Conservation (phyloP, 257 asterid species). For the Sherardia arvensis region DNA sequence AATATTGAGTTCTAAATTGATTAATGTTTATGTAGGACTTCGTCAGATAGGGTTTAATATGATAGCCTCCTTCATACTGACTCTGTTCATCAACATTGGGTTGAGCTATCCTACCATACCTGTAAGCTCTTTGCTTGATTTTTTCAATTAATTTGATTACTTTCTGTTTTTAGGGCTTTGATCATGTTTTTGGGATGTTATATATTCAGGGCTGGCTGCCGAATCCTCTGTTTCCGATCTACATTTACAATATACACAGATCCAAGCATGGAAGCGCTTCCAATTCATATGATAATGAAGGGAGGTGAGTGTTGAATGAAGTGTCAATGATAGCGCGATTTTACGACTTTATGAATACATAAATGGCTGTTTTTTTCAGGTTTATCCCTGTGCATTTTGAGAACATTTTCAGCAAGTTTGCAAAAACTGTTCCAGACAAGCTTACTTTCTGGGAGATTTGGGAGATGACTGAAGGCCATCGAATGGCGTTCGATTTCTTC, state of each 20-base stretch:
- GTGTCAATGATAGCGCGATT: not conserved
- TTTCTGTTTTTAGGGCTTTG: not conserved
- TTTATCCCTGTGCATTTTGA: conserved; percentile 56
- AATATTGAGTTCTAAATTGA: too few species aligned
- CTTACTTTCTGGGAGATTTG: conserved; percentile 58
- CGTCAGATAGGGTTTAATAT: conserved; percentile 72
- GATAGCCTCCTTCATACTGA: conserved; percentile 38
- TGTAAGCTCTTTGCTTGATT: conserved; percentile 40
- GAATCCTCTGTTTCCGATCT: conserved; percentile 59
- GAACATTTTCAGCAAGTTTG: conserved; percentile 75
- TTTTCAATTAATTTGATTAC: not conserved
- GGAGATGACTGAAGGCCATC: conserved; percentile 64
- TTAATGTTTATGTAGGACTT: conserved; percentile 21
- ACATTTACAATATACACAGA: conserved; percentile 59
- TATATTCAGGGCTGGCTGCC: conserved; percentile 76
- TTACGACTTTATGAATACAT: not conserved
- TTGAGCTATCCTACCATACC: conserved; percentile 75
- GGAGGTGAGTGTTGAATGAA: conserved; percentile 37
- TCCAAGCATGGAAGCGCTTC: conserved; percentile 81
- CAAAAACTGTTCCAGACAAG: conserved; percentile 50
- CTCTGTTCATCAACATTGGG: conserved; percentile 37
- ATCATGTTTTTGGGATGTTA: not conserved
- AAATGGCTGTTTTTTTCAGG: conserved; percentile 21
- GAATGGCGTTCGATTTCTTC: conserved; percentile 43
- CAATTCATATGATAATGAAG: conserved; percentile 65